Conservation (phyloP, 192 early-diverging fungal genomes). For the Chytriomyces sp. region DNA sequence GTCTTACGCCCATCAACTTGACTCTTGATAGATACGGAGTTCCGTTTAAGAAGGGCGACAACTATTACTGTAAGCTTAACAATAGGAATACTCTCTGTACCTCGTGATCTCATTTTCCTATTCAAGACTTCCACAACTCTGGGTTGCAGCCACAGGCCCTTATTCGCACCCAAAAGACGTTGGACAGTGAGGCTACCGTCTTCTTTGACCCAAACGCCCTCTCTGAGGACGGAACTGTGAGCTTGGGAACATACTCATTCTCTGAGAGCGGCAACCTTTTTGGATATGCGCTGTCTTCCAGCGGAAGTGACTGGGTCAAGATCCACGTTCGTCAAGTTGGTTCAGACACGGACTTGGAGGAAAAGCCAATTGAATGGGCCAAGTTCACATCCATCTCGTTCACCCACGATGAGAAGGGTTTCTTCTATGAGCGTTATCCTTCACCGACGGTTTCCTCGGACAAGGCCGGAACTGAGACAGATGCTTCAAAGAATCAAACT, state of each 20-base stretch:
- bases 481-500: slow-evolving; percentile 51
- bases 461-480: slow-evolving; percentile 67
- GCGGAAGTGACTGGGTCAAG: slow-evolving; percentile 72
- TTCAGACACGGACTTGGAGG: slow-evolving; percentile 47
- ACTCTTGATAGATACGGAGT: slow-evolving; percentile 33
- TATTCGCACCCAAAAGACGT: slow-evolving; percentile 56
- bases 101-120: background rate
- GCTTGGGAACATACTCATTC: slow-evolving; percentile 57
- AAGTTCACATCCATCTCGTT: slow-evolving; percentile 65
- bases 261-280: slow-evolving; percentile 63
- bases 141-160: slow-evolving; percentile 64
- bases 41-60: slow-evolving; percentile 62
- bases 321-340: slow-evolving; percentile 54
- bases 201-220: slow-evolving; percentile 64
- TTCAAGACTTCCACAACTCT: slow-evolving; percentile 59
- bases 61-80: slow-evolving; percentile 58
- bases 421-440: slow-evolving; percentile 68
- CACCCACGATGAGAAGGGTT: slow-evolving; percentile 74
- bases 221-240: slow-evolving; percentile 63
- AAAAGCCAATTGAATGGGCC: slow-evolving; percentile 52
- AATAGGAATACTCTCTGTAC: background rate
- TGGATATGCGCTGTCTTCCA: slow-evolving; percentile 60
- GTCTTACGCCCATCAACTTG: background rate
- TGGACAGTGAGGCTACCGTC: slow-evolving; percentile 52
- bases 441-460: slow-evolving; percentile 37